phyloP scores from a whole-genome alignment of 805 yeast species.

The Wickerhamiella nectarea region DNA sequence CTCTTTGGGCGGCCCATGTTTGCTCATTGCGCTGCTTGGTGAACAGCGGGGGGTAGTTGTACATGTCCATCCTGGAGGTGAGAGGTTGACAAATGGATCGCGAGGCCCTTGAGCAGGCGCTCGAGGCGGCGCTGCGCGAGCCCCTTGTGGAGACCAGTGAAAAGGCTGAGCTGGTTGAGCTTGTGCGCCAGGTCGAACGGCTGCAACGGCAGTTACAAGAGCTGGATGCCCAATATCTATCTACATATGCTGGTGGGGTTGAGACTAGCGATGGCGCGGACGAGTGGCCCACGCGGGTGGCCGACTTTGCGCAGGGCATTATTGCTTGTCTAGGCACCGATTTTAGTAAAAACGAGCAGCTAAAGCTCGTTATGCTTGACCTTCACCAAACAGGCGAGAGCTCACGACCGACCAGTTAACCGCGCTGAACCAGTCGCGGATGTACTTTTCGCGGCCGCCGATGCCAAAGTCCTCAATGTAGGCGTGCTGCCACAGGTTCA shows the following conservation, averaged over 20 bases:
- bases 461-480: conserved; percentile 76
- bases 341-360: background rate
- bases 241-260: background rate
- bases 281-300: background rate
- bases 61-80: conserved; percentile 3
- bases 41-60: conserved; percentile 74
- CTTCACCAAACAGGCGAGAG: conserved; percentile 15
- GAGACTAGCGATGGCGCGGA: background rate
- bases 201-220: background rate
- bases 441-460: conserved; percentile 52
- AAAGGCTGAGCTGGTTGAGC: background rate
- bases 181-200: background rate
- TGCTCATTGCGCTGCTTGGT: conserved; percentile 78
- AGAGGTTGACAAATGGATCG: background rate
- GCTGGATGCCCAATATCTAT: background rate
- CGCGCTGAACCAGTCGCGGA: conserved; percentile 61
- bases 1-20: conserved; percentile 61
- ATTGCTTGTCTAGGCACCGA: conserved; percentile 6
- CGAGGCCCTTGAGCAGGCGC: background rate
- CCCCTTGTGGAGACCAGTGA: background rate
- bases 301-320: conserved; percentile 5
- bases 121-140: background rate
- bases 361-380: conserved; percentile 10
- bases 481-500: conserved; percentile 85
- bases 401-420: conserved; percentile 57